A percentile compares a stretch with the other conserved stretches of the same genome.
phyloP scores from a whole-genome alignment of 768 basidiomycete species.

The Cystofilobasidium capitatum region DNA sequence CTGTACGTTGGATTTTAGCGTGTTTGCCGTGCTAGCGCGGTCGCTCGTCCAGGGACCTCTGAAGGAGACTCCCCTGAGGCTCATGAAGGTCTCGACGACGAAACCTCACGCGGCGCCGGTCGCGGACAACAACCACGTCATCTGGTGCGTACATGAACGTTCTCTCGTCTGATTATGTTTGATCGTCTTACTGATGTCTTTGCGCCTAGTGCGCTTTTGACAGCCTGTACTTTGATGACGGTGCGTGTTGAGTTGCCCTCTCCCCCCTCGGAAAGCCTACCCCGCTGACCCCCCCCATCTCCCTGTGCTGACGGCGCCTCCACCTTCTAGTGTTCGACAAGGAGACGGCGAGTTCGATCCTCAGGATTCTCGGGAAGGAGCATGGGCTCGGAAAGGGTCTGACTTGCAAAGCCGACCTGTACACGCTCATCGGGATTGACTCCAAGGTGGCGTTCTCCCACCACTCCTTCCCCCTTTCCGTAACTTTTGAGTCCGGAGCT shows the following conservation, averaged over 20 bases:
- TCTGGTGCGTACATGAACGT: background rate
- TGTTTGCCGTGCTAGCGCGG: background rate
- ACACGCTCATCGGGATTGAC: background rate
- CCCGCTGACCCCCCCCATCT: background rate
- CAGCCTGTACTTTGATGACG: background rate
- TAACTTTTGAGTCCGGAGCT: too few species aligned
- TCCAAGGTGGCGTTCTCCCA: background rate
- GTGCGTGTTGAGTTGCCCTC: background rate
- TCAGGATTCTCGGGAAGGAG: background rate
- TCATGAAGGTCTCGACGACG: background rate
- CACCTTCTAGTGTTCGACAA: background rate
- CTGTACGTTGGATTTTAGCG: background rate
- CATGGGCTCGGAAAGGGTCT: background rate
- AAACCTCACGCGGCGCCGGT: background rate
- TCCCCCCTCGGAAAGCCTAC: too few species aligned
- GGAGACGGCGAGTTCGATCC: background rate
- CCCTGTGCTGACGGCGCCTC: background rate
- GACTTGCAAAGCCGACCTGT: background rate
- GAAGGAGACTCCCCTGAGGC: background rate
- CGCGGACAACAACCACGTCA: background rate
- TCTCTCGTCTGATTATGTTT: too few species aligned
- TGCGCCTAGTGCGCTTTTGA: too few species aligned
- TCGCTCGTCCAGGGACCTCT: background rate
- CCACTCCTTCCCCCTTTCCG: background rate
- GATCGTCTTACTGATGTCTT: too few species aligned